Conservation (phyloP, 345 rosid genomes). For the Abelmoschus esculentus region DNA sequence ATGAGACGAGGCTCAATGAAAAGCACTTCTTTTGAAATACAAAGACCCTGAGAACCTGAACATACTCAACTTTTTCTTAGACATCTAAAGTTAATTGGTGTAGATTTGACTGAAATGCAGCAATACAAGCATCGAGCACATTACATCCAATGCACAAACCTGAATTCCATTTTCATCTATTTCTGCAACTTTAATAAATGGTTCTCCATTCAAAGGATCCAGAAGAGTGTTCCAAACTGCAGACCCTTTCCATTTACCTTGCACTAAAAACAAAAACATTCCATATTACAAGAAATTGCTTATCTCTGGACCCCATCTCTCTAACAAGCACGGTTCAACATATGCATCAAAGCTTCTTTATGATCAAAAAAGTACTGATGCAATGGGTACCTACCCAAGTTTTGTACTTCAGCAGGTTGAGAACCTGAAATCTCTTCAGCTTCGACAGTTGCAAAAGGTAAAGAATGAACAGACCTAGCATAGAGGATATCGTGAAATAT, state of each 20-base stretch:
- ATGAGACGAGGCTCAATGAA: not conserved
- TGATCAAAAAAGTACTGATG: too few relatives aligned
- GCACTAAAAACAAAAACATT: constrained; percentile 42
- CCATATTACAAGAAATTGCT: not conserved
- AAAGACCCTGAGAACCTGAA: not conserved
- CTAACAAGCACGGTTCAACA: too few relatives aligned
- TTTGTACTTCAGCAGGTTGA: too few relatives aligned
- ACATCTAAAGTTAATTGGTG: not conserved
- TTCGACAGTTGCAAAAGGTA: too few relatives aligned
- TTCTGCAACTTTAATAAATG: constrained; percentile 78
- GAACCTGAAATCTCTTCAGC: too few relatives aligned
- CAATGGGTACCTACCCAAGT: too few relatives aligned
- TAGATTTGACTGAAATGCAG: not conserved
- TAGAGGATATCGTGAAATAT: too few relatives aligned
- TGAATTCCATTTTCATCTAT: constrained; percentile 64
- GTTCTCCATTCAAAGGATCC: constrained; percentile 95
- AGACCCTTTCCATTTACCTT: constrained; percentile 83
- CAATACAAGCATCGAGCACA: not conserved
- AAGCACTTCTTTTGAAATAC: not conserved
- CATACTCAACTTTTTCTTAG: not conserved
- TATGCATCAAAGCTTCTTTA: too few relatives aligned
- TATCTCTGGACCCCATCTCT: not conserved
- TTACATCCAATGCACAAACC: constrained; percentile 28
- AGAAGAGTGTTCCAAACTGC: constrained; percentile 48
- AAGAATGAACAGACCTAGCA: too few relatives aligned